These are phyloP conservation scores for Lentinula sp. DNA, from an alignment of 768 basidiomycete genomes.

Conservation along the genomic window DNA sequence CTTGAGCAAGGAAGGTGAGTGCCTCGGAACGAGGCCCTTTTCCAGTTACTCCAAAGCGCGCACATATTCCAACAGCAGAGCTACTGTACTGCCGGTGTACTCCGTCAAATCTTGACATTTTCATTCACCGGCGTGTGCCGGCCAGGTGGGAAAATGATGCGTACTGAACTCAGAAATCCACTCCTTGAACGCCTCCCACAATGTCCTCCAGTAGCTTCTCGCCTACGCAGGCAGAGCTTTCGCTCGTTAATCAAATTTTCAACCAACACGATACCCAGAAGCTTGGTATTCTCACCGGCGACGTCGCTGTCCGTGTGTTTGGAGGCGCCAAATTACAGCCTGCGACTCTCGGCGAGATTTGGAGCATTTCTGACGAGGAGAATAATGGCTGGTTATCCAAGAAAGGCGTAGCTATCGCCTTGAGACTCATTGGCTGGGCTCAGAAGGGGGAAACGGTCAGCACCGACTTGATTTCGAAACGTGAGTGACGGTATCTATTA, in stretches of 20 bases:
- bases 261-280: slow-evolving; percentile 69
- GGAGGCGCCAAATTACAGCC: slow-evolving; percentile 77
- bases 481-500: slow-evolving; percentile 37
- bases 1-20: too few species aligned
- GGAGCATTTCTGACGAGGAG: slow-evolving; percentile 87
- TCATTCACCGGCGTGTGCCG: not conserved
- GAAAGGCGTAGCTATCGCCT: slow-evolving; percentile 81
- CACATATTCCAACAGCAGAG: too few species aligned
- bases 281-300: slow-evolving; percentile 82
- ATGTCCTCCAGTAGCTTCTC: slow-evolving; percentile 39
- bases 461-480: slow-evolving; percentile 57
- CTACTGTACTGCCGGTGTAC: too few species aligned
- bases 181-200: slow-evolving; percentile 5
- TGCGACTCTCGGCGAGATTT: slow-evolving; percentile 82
- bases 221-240: slow-evolving; percentile 42
- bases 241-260: slow-evolving; percentile 72
- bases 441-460: slow-evolving; percentile 77
- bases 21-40: too few species aligned
- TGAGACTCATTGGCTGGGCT: slow-evolving; percentile 90
- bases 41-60: too few species aligned
- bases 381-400: slow-evolving; percentile 90
- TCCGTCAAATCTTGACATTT: not conserved
- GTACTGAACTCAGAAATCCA: not conserved
- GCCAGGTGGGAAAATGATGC: not conserved
- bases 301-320: slow-evolving; percentile 85